These are phyloP conservation scores for Simplicillium aogashimaense DNA, from an alignment of 2,329 filamentous ascomycete genomes.

Conservation along the genomic window DNA sequence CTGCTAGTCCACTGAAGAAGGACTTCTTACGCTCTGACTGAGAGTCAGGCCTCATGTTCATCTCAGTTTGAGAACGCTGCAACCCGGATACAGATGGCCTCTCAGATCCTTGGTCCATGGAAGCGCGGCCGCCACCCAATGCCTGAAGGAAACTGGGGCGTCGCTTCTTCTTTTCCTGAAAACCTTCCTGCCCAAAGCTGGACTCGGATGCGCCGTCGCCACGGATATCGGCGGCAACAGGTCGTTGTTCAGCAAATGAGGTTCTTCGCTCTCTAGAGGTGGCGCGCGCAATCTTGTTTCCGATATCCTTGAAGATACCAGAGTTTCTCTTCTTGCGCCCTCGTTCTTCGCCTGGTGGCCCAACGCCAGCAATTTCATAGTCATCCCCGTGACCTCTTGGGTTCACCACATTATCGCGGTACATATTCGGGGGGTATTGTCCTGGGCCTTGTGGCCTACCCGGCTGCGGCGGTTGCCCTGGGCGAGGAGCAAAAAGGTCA, in stretches of 20 bases:
- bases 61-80: conserved; percentile 2
- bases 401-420: conserved; percentile 20
- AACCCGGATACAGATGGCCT: not conserved
- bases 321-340: conserved; percentile 26
- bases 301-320: conserved; percentile 41
- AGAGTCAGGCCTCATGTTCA: conserved; percentile 2
- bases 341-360: conserved; percentile 24
- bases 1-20: conserved; percentile 19
- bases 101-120: conserved; percentile 10
- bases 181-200: conserved; percentile 28
- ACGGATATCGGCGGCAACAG: conserved; percentile 10
- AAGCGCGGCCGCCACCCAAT: conserved; percentile 14
- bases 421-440: not conserved
- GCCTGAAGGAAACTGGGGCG: conserved; percentile 28
- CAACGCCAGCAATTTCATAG: conserved; percentile 24
- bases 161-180: conserved; percentile 24
- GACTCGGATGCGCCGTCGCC: conserved; percentile 31
- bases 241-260: conserved; percentile 14
- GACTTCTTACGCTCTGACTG: conserved; percentile 27
- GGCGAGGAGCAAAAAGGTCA: conserved; percentile 28
- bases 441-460: not conserved
- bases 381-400: conserved; percentile 30
- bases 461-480: conserved; percentile 1
- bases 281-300: conserved; percentile 28
- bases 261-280: conserved; percentile 20